Conservation (phyloP, 805 yeast genomes). For the Wickerhamomyces rabaulensis region DNA sequence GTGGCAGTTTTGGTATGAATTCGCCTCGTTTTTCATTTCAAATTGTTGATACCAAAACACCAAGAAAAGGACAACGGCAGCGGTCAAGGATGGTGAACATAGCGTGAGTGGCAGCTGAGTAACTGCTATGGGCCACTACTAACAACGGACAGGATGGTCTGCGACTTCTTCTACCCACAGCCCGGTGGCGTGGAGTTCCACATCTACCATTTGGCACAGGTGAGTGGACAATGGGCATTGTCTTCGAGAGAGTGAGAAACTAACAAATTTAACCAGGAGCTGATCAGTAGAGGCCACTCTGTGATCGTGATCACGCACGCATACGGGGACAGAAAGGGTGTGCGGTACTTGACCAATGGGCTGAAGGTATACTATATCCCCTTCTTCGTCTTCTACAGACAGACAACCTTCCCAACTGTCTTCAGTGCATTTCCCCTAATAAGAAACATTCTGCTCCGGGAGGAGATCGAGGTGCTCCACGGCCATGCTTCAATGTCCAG, state of each 20-base stretch:
- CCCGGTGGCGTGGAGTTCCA: slow-evolving; percentile 98
- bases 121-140: background rate
- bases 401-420: slow-evolving; percentile 83
- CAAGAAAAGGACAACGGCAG: background rate
- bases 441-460: slow-evolving; percentile 81
- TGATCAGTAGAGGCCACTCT: slow-evolving; percentile 75
- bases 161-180: slow-evolving; percentile 97
- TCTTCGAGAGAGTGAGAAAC: background rate
- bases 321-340: slow-evolving; percentile 77
- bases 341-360: slow-evolving; percentile 82
- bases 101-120: background rate
- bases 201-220: slow-evolving; percentile 71
- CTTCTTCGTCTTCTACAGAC: slow-evolving; percentile 70
- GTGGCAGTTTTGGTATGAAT: background rate
- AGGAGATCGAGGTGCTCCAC: slow-evolving; percentile 82
- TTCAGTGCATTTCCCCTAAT: slow-evolving; percentile 83
- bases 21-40: background rate
- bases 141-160: slow-evolving; percentile 51
- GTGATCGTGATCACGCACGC: slow-evolving; percentile 87
- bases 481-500: slow-evolving; percentile 91
- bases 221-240: background rate
- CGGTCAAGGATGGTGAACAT: background rate
- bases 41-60: background rate
- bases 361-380: slow-evolving; percentile 92
- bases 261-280: slow-evolving; percentile 42